Evolutionary conservation across 2,329 filamentous ascomycete species (phyloP).

Genomic region (Scortechinia acanthostroma): DNA sequence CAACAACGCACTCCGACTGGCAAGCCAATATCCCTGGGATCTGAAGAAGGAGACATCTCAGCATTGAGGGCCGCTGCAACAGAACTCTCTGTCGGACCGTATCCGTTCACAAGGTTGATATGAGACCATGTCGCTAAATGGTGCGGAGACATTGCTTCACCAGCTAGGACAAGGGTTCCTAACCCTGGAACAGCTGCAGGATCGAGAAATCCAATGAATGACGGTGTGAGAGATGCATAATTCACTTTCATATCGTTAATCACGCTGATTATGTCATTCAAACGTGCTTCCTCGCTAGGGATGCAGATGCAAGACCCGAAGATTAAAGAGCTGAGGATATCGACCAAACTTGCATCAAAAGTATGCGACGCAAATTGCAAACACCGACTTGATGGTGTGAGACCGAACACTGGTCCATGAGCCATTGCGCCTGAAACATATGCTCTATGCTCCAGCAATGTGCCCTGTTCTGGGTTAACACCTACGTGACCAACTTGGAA

Average conservation of each 20-base stretch:
- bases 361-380: constrained; percentile 21
- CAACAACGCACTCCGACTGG: constrained; percentile 14
- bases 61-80: constrained; percentile 20
- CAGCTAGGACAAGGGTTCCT: not conserved
- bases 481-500: not conserved
- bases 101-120: constrained; percentile 24
- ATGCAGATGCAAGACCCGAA: constrained; percentile 20
- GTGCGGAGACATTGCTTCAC: constrained; percentile 17
- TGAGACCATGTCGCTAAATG: constrained; percentile 23
- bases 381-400: constrained; percentile 13
- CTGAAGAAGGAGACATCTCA: constrained; percentile 7
- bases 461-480: constrained; percentile 17
- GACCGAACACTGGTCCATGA: constrained; percentile 9
- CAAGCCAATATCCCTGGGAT: not conserved
- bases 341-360: constrained; percentile 18
- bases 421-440: constrained; percentile 12
- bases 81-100: constrained; percentile 24
- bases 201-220: not conserved
- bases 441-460: constrained; percentile 17
- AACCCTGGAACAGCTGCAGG: not conserved
- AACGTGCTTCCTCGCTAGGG: constrained; percentile 25
- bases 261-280: constrained; percentile 18
- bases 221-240: not conserved
- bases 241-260: not conserved
- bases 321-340: constrained; percentile 8